phyloP scores from a whole-genome alignment of 2,329 filamentous ascomycete genomes.

The Diaporthe citri region DNA sequence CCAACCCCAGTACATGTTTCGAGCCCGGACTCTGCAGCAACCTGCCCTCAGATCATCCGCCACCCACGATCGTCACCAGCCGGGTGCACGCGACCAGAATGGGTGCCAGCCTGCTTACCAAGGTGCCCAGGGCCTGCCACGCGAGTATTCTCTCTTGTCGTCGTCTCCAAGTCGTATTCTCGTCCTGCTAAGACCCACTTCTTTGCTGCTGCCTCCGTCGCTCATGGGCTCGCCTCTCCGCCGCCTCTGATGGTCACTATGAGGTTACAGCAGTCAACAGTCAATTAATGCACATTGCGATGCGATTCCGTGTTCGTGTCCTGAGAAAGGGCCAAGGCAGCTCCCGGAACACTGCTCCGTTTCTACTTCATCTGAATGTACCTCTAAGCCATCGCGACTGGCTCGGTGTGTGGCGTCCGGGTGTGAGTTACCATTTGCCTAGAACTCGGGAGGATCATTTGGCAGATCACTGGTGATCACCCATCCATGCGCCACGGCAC shows the following conservation, averaged over 20 bases:
- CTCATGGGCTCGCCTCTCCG: not conserved
- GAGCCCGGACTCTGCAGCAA: constrained; percentile 22
- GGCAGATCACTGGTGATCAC: constrained; percentile 24
- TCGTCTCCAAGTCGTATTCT: not conserved
- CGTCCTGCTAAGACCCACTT: not conserved
- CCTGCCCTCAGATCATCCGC: constrained; percentile 5
- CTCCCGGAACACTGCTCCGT: constrained; percentile 19
- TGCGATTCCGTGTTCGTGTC: constrained; percentile 6
- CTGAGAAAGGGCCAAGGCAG: constrained; percentile 10
- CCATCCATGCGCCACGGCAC: not conserved
- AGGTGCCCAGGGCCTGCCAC: not conserved
- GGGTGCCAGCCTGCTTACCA: not conserved
- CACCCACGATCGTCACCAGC: not conserved
- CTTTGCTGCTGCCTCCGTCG: too few species aligned
- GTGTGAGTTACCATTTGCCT: not conserved
- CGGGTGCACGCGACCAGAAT: not conserved
- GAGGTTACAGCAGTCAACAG: not conserved
- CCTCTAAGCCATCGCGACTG: constrained; percentile 25
- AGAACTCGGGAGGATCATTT: constrained; percentile 24
- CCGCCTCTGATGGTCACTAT: not conserved
- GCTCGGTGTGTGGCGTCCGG: constrained; percentile 16
- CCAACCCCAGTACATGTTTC: not conserved
- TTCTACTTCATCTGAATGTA: constrained; percentile 36
- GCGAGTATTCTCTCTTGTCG: not conserved
- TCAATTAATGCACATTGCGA: not conserved